Evolutionary conservation across 106 monocot species (phyloP), one percentile per base, ranked within the genome.

Genomic region (Agapanthus africanus): DNA sequence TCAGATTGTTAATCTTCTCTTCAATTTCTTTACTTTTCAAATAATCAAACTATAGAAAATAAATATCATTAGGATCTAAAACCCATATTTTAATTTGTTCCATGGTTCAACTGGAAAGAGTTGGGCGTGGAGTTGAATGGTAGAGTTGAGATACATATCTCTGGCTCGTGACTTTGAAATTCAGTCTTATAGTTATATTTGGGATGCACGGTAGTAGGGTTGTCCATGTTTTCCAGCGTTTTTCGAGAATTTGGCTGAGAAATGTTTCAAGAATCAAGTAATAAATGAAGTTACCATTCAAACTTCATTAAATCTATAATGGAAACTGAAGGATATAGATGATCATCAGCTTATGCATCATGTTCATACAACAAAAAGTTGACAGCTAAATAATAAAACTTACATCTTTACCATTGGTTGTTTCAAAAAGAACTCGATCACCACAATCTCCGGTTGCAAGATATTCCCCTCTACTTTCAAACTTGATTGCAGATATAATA

Each of bases 111-210:
- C 19, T 3, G 0, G 47, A 4, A 4, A 47, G 47, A 47, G n/a
- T 0, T 51, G 2, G 4, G 6, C 3, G 22, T 23, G 7, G 21
- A 51, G 25, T 30, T 59, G 31, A 59, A 59, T 32, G 1, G 31
- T 32, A 59, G 25, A 51, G 31, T 32, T 11, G 28, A 30, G 28
- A 30, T 11, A 59, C 28, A 32, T 71, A 87, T 84, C 88, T 88
- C 88, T 37, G 71, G 81, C 67, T 76, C 85, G 66, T 85, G 85
- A 73, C 82, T 80, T 76, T 85, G 85, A 68, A 90, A 85, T 73
- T 88, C 85, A 6, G 83, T 80, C 65, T 80, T 82, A 40, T 85
- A 90, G 39, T 11, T 0, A 73, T 84, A 89, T 66, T 15, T 73
- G 37, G 85, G 85, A 75, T 59, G 66, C 33, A 49, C 46, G 25